A percentile compares a stretch with the other conserved stretches of the same genome.
Conservation (phyloP, 345 rosid species). For the Luvunga scandens region DNA sequence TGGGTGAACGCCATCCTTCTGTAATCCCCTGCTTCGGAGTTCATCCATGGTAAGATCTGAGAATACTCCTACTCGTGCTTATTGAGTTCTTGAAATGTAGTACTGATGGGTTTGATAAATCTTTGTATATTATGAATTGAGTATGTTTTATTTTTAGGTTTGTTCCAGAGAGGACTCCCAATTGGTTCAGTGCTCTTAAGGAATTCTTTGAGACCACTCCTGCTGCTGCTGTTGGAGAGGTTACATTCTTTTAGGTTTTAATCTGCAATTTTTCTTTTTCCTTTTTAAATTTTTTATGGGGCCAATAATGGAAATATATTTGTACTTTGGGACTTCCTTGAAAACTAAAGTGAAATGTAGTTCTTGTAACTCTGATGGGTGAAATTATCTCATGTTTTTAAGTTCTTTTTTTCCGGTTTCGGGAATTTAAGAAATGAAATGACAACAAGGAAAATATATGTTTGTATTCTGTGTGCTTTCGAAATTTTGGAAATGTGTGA, state of each 20-base stretch:
- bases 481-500: not conserved
- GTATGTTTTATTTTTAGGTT: conserved; percentile 35
- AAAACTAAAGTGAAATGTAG: not conserved
- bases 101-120: not conserved
- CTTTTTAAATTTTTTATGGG: too few species aligned
- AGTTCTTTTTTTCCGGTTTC: too few species aligned
- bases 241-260: not conserved
- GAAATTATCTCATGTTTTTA: not conserved
- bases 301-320: not conserved
- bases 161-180: conserved; percentile 64
- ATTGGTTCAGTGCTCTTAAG: conserved; percentile 71
- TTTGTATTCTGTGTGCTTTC: not conserved
- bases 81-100: not conserved
- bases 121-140: not conserved
- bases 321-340: not conserved
- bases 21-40: conserved; percentile 88
- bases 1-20: conserved; percentile 60
- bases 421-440: not conserved
- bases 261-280: not conserved
- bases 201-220: conserved; percentile 65
- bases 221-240: conserved; percentile 94
- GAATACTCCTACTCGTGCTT: not conserved
- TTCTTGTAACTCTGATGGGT: not conserved
- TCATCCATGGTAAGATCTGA: conserved; percentile 75
- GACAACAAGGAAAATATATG: not conserved